Base-by-base conservation (phyloP, 495 filamentous ascomycete genomes). In the Sordaria brevicollis region DNA sequence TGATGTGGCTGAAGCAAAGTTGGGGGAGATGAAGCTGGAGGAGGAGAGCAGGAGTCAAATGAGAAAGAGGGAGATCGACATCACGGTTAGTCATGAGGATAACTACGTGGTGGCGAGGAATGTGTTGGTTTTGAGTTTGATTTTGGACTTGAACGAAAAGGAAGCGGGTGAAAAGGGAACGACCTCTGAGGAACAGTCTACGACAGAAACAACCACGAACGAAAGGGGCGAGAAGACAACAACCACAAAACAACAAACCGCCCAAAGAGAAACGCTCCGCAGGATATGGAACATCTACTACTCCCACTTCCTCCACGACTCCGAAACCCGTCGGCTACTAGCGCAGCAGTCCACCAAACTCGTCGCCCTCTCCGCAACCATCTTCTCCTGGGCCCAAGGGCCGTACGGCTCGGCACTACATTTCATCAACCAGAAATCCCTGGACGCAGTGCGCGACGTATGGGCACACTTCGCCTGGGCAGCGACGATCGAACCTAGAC, bases 251-350 rank as follows among this genome's bases (percentile, higher is more conserved):
- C n/a, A n/a, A n/a, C n/a, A n/a, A n/a, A n/a, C n/a, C n/a, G n/a
- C n/a, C n/a, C n/a, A n/a, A n/a, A n/a, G n/a, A n/a, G 25, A 62
- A 31, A 62, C 15, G 11, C 17, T 57, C 34, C 68, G 71, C 2
- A 57, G 70, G 29, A 76, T 87, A 10, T 89, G 85, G 86, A 79
- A 84, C 38, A 81, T 88, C 68, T 89, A 84, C 71, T 88, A 88
- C 70, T 78, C 88, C 71, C 54, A 84, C 31, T 81, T 80, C 67
- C 73, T 89, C 6, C 77, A 83, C 69, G 67, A 78, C 1, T 37
- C 76, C 65, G 76, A 82, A 8, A 62, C 49, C 33, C 66, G 81
- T 15, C 35, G 74, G 5, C 65, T 83, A 7, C 74, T 86, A 11
- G 67, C 71, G 1, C 35, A 15, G 15, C 86, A 87, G 38, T 72